These are phyloP conservation scores for Vigna mungo DNA, from an alignment of 306 rosid genomes.

Conservation along the genomic window DNA sequence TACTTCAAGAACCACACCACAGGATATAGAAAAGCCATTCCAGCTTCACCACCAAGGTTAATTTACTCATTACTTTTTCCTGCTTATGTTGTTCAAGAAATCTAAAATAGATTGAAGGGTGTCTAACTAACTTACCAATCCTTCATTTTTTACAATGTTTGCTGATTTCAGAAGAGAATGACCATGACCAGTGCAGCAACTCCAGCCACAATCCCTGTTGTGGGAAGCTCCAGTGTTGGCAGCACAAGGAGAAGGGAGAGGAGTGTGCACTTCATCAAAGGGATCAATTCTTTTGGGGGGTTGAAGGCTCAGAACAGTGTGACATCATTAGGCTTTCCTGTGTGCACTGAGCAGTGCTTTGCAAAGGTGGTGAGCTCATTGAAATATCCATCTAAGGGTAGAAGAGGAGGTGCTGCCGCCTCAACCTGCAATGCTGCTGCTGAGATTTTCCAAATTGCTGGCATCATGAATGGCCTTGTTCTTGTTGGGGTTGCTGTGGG, in stretches of 20 bases:
- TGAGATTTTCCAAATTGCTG: constrained; percentile 87
- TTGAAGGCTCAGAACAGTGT: constrained; percentile 69
- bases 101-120: neutral
- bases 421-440: constrained; percentile 77
- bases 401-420: constrained; percentile 59
- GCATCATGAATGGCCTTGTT: constrained; percentile 67
- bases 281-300: constrained; percentile 66
- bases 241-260: constrained; percentile 44
- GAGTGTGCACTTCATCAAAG: constrained; percentile 57
- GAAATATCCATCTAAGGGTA: constrained; percentile 54
- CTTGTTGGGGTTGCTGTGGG: constrained; percentile 89
- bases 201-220: constrained; percentile 55
- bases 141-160: neutral
- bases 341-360: constrained; percentile 65
- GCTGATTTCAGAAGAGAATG: constrained; percentile 53
- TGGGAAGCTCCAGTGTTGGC: constrained; percentile 46
- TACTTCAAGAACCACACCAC: constrained; percentile 8
- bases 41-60: constrained; percentile 4
- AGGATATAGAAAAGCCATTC: constrained; percentile 16
- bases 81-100: neutral
- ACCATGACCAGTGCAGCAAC: constrained; percentile 66
- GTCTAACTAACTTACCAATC: neutral
- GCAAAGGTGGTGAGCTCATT: constrained; percentile 69
- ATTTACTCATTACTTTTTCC: constrained; percentile 13
- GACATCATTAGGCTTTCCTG: constrained; percentile 61